These are phyloP conservation scores for Teratosphaeria pseudoeucalypti DNA, from an alignment of 2,329 filamentous ascomycete genomes.

Conservation along the genomic window DNA sequence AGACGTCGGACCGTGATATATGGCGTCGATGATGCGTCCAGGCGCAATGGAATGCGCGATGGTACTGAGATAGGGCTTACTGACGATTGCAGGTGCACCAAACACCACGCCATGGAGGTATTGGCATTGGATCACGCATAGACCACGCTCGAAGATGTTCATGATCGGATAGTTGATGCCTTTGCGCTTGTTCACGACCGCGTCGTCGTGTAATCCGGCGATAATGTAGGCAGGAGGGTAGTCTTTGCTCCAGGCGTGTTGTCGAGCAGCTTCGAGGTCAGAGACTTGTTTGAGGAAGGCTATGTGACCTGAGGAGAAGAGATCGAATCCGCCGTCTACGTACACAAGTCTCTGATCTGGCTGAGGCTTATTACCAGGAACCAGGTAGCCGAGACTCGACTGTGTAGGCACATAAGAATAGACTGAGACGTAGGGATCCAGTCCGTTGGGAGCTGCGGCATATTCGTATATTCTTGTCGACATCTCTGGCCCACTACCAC, in stretches of 20 bases:
- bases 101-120: conserved; percentile 84
- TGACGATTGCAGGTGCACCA: conserved; percentile 78
- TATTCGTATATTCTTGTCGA: conserved; percentile 50
- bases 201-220: conserved; percentile 86
- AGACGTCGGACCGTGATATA: conserved; percentile 93
- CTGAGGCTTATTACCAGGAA: conserved; percentile 59
- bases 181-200: conserved; percentile 93
- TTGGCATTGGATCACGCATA: conserved; percentile 93
- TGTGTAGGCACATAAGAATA: conserved; percentile 37
- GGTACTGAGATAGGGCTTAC: conserved; percentile 62
- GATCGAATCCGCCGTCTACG: conserved; percentile 90
- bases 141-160: conserved; percentile 94
- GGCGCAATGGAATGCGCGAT: conserved; percentile 48
- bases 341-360: conserved; percentile 82
- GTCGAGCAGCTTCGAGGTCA: conserved; percentile 59
- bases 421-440: conserved; percentile 67
- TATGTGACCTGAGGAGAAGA: conserved; percentile 95
- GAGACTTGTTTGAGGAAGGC: conserved; percentile 79
- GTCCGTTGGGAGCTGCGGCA: conserved; percentile 74
- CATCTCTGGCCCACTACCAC: conserved; percentile 51
- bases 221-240: conserved; percentile 81
- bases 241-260: conserved; percentile 68
- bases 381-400: conserved; percentile 56
- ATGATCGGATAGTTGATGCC: conserved; percentile 98
- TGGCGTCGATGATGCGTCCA: conserved; percentile 49